Evolutionary conservation across 352 stramenopile species (phyloP), one percentile per base, ranked within the genome.

Genomic region (Phytophthora multivora): DNA sequence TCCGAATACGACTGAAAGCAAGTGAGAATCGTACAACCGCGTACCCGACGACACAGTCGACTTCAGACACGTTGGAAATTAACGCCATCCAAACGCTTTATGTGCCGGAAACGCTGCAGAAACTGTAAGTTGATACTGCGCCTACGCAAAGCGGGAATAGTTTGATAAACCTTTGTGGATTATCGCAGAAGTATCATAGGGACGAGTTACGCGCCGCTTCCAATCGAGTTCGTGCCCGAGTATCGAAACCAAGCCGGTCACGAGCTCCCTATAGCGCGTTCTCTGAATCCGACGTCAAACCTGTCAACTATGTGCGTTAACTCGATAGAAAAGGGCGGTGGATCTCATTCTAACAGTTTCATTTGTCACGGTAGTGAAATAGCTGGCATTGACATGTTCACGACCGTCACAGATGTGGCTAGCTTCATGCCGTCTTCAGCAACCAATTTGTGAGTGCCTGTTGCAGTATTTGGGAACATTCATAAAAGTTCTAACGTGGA

Each of bases 21-120:
- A 50, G 21, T 19, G 18, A 43, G 3, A 23, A 31, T 48, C 36
- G 4, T 31, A 15, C 41, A 18, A 48, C 49, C 5, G 21, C 21
- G 19, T 73, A 64, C n/a, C 55, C 60, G 1, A 13, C 30, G n/a
- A 58, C 42, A 9, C 51, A 59, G 31, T 23, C 43, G 25, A 41
- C 31, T 26, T 52, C 49, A 5, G 55, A 75, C 5, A 54, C 43
- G 15, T 54, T 79, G 4, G 30, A 63, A 28, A 42, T 79, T 11
- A 49, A 74, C 23, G 42, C 49, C 1, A 70, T 79, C 38, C 63
- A 73, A 33, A 69, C 71, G 2, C 54, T 79, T 11, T 75, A 55
- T 26, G 63, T 72, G 2, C 62, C 58, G 4, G n/a, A 19, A 1
- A 59, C 67, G 2, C 42, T 76, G 7, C 30, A 51, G 45, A 66